Evolutionary conservation across 2,329 filamentous ascomycete genomes (phyloP), one percentile per base, ranked within the genome.

Genomic region (Fusarium tupiense): DNA sequence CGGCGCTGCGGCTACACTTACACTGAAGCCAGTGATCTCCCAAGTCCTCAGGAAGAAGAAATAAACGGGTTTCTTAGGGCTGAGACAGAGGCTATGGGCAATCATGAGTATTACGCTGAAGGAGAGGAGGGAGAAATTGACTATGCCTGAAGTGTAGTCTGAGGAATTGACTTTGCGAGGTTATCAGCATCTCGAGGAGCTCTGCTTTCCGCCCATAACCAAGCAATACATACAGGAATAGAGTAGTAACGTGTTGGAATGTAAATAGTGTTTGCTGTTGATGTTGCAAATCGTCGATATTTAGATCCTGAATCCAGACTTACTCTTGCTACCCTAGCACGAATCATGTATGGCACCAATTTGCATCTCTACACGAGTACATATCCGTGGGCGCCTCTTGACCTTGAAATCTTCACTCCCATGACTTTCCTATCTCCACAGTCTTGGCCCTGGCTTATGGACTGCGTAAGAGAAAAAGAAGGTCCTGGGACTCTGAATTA

Each of bases 401-500:
- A 43, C 0, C 16, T 5, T 43, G 5, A 17, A 14, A 10, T 41
- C 20, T 19, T 22, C 5, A 2, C 13, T 41, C 2, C 16, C 13
- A 6, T n/a, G 8, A 10, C 4, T n/a, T 22, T 16, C 2, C 13
- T 43, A 9, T 43, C n/a, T 22, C 7, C 3, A 43, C 9, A 7
- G 1, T 5, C 14, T 5, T 0, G 9, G 14, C 9, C 9, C 14
- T 43, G 40, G 14, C 40, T n/a, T 1, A 43, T n/a, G 10, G 40
- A 11, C 22, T 22, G 6, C 7, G 6, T 6, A 40, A 22, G 11
- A 40, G 37, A 40, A 6, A 1, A 1, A 20, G 37, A 40, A 40
- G 6, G 37, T 12, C 37, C 2, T 40, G 0, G 19, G 3, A 20
- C 19, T 12, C 1, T 22, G 0, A 3, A 3, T 12, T 4, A 12